Percentiles rank a stretch among this genome's conserved stretches.
These are phyloP conservation scores for Agastache rugosa DNA, from an alignment of 257 asterid species.

Conservation along the genomic window DNA sequence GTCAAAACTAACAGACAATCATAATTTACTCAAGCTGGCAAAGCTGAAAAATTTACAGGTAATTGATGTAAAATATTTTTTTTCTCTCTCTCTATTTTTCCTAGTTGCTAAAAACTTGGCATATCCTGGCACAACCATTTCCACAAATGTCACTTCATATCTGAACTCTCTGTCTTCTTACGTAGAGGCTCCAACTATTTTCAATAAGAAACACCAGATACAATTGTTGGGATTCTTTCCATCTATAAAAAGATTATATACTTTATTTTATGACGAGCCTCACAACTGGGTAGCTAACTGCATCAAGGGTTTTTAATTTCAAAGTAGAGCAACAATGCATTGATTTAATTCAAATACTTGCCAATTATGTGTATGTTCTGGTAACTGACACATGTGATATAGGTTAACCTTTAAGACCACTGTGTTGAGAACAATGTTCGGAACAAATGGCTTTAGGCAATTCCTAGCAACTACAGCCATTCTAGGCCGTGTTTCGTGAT, in stretches of 20 bases:
- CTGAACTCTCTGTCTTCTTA: background rate
- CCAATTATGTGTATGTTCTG: background rate
- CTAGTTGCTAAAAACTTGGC: background rate
- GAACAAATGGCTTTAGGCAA: background rate
- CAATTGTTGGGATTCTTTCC: conserved; percentile 5
- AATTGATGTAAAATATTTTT: conserved; percentile 30
- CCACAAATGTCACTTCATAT: background rate
- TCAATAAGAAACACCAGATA: background rate
- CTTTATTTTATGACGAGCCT: background rate
- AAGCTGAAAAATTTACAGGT: conserved; percentile 81
- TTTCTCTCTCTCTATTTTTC: background rate
- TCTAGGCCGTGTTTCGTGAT: background rate
- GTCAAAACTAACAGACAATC: conserved; percentile 77
- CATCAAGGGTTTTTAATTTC: background rate
- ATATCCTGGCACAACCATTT: background rate
- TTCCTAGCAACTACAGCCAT: background rate
- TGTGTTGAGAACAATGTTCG: background rate
- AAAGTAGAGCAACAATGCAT: background rate
- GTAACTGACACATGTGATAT: background rate
- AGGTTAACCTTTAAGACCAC: background rate
- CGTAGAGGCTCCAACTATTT: background rate
- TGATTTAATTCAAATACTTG: background rate
- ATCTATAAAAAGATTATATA: background rate
- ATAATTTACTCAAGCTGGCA: conserved; percentile 71
- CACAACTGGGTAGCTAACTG: background rate